Evolutionary conservation across 164 flowering plant species (phyloP), one percentile per base, ranked within the genome.

Genomic region (Kalanchoe fedtschenkoi): DNA sequence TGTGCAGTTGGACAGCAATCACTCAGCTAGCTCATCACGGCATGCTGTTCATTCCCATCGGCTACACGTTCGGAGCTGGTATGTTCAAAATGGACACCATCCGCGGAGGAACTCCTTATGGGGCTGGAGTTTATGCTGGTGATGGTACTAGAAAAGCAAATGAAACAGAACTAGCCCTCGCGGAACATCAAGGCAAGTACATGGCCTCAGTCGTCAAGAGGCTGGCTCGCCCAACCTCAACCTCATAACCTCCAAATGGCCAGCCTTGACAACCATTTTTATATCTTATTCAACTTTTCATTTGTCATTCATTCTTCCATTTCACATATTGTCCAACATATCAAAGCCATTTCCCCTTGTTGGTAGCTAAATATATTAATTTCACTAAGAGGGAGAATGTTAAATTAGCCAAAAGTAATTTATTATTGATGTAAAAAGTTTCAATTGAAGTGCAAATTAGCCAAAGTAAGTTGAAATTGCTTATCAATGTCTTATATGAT

Each of bases 21-120:
- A 75, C 77, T 19, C 79, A 75, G 56, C 56, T 79, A 65, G 77
- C 78, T 11, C 83, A 79, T 68, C 83, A 79, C 65, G 80, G 80
- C 34, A 79, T 79, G 83, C 69, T 79, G 47, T 79, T 74, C 55
- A 77, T 79, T 60, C 83, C 83, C 7, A 72, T 79, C 16, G 83
- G 83, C n/a, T 79, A 79, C 67, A 79, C 78, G 4, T 79, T 79
- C 61, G 83, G 83, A 42, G 74, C 80, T 47, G 80, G 83, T n/a
- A 76, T 79, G 83, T 79, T 79, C 66, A 72, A 72, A 71, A 74
- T 76, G 78, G 83, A 79, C 19, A 66, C 69, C 17, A 65, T 74
- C 21, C 66, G 78, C 47, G 83, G 83, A 34, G 83, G 83, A 29
- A 70, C 83, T 59, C 80, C 83, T 11, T 79, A 79, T 43, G 83